Percentiles rank a stretch among this genome's conserved stretches.
Conservation (phyloP, 192 early-diverging fungal genomes). For the Coemansia aciculifera region DNA sequence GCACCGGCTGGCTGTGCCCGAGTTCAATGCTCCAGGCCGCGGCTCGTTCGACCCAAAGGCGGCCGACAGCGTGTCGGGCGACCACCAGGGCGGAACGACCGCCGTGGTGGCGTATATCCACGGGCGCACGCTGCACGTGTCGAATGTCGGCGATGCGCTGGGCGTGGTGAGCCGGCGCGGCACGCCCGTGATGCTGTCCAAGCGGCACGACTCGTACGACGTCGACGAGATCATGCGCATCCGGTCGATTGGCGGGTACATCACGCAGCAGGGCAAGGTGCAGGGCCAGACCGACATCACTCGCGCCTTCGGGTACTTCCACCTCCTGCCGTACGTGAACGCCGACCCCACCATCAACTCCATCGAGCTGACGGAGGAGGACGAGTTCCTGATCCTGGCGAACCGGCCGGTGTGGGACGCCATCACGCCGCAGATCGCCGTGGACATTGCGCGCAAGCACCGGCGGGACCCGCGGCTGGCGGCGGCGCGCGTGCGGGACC, state of each 20-base stretch:
- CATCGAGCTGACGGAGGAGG: slow-evolving; percentile 73
- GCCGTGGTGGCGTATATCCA: slow-evolving; percentile 79
- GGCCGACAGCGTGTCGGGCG: slow-evolving; percentile 30
- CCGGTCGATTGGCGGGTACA: slow-evolving; percentile 76
- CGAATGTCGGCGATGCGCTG: slow-evolving; percentile 83
- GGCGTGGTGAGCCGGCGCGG: slow-evolving; percentile 78
- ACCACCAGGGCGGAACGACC: slow-evolving; percentile 69
- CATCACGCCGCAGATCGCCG: slow-evolving; percentile 76
- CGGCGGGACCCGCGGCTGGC: slow-evolving; percentile 74
- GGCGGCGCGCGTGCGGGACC: slow-evolving; percentile 80
- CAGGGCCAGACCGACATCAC: slow-evolving; percentile 77
- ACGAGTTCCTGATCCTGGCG: slow-evolving; percentile 79
- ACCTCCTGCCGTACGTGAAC: slow-evolving; percentile 78
- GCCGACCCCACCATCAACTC: slow-evolving; percentile 77
- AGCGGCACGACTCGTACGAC: slow-evolving; percentile 71
- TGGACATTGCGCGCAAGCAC: slow-evolving; percentile 81
- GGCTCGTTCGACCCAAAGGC: slow-evolving; percentile 31
- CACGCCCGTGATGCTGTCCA: slow-evolving; percentile 65
- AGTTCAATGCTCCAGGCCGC: slow-evolving; percentile 28
- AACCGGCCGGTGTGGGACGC: slow-evolving; percentile 75
- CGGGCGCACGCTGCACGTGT: slow-evolving; percentile 75
- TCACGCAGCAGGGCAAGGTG: slow-evolving; percentile 71
- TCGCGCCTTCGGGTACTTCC: slow-evolving; percentile 84
- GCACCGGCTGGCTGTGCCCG: slow-evolving; percentile 14
- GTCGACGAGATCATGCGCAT: slow-evolving; percentile 72